Conservation (phyloP, 768 basidiomycete species). For the Mycena vulgaris region DNA sequence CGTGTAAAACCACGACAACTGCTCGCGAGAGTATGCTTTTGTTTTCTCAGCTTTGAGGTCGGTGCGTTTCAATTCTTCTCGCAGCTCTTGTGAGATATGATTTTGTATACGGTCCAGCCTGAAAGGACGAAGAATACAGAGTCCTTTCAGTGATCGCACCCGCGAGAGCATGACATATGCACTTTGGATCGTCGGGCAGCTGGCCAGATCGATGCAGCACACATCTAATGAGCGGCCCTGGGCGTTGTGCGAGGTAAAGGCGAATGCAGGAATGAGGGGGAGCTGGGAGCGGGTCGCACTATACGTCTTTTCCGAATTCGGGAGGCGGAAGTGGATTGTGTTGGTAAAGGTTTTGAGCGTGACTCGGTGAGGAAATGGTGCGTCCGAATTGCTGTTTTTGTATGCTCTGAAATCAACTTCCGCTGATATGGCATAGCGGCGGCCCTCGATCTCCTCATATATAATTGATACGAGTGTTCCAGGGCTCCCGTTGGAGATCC, state of each 20-base stretch:
- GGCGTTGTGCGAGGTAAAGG: too few species aligned
- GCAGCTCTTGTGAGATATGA: too few species aligned
- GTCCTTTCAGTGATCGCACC: background rate
- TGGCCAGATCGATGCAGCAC: too few species aligned
- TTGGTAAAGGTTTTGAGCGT: constrained; percentile 1
- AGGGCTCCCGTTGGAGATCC: constrained; percentile 26
- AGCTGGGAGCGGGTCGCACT: constrained; percentile 31
- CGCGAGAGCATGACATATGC: too few species aligned
- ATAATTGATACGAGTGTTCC: constrained; percentile 23
- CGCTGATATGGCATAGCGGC: constrained; percentile 22
- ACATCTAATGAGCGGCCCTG: too few species aligned
- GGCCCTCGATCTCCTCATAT: constrained; percentile 9
- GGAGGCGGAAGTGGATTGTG: constrained; percentile 19
- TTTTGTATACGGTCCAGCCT: background rate
- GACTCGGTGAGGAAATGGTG: constrained; percentile 21
- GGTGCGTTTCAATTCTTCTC: background rate
- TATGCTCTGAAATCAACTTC: too few species aligned
- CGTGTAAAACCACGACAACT: too few species aligned
- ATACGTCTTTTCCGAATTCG: constrained; percentile 13
- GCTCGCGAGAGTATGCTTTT: too few species aligned
- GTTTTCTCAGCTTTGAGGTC: background rate
- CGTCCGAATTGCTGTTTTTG: background rate
- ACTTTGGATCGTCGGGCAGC: too few species aligned
- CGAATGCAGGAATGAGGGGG: constrained; percentile 24
- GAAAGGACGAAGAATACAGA: constrained; percentile 4